These are phyloP conservation scores for Globisporangium viniferum DNA, from an alignment of 352 stramenopile genomes.

Conservation along the genomic window DNA sequence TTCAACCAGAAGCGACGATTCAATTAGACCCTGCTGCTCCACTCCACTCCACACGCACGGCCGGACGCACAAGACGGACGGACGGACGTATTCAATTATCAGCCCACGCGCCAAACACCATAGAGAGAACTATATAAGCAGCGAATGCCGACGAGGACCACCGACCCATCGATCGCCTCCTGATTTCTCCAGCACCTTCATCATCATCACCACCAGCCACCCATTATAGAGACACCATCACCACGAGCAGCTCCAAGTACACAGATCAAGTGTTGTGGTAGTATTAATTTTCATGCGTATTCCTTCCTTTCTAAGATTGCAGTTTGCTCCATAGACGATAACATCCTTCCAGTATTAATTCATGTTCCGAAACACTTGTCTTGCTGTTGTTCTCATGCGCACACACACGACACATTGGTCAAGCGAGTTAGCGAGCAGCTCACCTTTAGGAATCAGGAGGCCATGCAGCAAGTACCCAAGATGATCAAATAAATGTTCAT, in stretches of 20 bases:
- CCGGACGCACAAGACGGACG: not conserved
- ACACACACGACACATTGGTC: too few species aligned
- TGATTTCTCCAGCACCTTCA: slow-evolving; percentile 9
- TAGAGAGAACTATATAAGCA: slow-evolving; percentile 9
- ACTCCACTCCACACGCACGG: not conserved
- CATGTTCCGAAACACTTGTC: not conserved
- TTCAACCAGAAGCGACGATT: slow-evolving; percentile 89
- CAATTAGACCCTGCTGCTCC: slow-evolving; percentile 20
- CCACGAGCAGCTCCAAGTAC: slow-evolving; percentile 2
- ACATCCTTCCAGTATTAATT: not conserved
- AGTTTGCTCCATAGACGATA: slow-evolving; percentile 4
- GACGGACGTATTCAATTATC: slow-evolving; percentile 11
- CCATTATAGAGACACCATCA: slow-evolving; percentile 13
- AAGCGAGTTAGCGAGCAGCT: too few species aligned
- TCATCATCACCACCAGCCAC: not conserved
- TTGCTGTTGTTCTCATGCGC: too few species aligned
- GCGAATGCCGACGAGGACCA: not conserved
- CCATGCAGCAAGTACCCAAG: not conserved
- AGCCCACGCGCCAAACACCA: slow-evolving; percentile 2
- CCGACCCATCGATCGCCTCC: not conserved
- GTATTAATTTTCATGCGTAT: slow-evolving; percentile 3
- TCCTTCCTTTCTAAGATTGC: not conserved
- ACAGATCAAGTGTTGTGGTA: slow-evolving; percentile 4
- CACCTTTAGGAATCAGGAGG: too few species aligned
- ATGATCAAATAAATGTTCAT: not conserved